Conservation (phyloP, 2,329 filamentous ascomycete species). For the Aspergillus melleus region DNA sequence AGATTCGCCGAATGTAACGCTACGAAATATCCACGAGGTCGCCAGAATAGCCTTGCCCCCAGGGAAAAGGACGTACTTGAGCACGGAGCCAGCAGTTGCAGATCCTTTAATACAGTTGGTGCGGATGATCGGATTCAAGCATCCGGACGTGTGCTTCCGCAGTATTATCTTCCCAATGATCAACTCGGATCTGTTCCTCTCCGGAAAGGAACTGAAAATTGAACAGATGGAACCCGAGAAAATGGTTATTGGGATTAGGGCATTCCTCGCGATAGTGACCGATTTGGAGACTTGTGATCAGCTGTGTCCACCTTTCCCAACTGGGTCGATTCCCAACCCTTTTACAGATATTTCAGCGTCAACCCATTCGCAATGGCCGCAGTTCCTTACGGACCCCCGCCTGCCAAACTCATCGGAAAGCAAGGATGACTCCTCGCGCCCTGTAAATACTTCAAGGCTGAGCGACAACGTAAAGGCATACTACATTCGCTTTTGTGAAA, state of each 20-base stretch:
- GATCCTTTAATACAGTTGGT: slow-evolving; percentile 93
- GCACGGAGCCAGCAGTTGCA: slow-evolving; percentile 77
- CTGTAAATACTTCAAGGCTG: slow-evolving; percentile 62
- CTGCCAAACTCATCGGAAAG: slow-evolving; percentile 26
- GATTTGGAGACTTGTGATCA: slow-evolving; percentile 84
- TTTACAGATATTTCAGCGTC: slow-evolving; percentile 40
- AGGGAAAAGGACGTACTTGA: slow-evolving; percentile 76
- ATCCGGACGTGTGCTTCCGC: slow-evolving; percentile 90
- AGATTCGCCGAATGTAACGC: slow-evolving; percentile 67
- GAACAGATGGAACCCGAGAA: slow-evolving; percentile 94
- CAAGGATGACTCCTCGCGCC: slow-evolving; percentile 42
- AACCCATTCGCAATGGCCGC: slow-evolving; percentile 36
- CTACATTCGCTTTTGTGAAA: slow-evolving; percentile 89
- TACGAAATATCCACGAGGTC: slow-evolving; percentile 85
- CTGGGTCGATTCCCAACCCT: slow-evolving; percentile 50
- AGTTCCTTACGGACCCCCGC: slow-evolving; percentile 38
- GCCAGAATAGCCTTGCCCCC: slow-evolving; percentile 79
- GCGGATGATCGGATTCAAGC: slow-evolving; percentile 88
- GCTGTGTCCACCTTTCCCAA: slow-evolving; percentile 79
- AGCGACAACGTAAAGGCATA: slow-evolving; percentile 78
- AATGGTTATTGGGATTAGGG: slow-evolving; percentile 94
- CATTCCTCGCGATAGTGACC: slow-evolving; percentile 88
- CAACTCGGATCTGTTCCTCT: slow-evolving; percentile 83
- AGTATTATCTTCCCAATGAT: slow-evolving; percentile 93
- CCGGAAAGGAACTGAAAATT: slow-evolving; percentile 75